phyloP scores from a whole-genome alignment of 169 alveolate species.

The Theileria annulata region DNA sequence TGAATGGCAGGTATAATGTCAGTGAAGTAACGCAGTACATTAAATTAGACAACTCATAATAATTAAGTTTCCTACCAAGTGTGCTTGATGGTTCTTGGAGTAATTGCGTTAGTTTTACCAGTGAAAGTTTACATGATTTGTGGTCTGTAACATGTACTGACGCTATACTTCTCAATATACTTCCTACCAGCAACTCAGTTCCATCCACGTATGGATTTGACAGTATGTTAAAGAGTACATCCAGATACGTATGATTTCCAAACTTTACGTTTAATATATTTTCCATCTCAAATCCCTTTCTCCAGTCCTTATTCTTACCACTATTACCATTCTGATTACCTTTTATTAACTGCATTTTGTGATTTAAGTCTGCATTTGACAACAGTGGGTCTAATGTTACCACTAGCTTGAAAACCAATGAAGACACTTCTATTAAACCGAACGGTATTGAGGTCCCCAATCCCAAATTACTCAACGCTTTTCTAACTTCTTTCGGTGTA shows the following conservation, averaged over 20 bases:
- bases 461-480: slow-evolving; percentile 54
- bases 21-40: slow-evolving; percentile 21
- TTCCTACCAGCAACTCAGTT: slow-evolving; percentile 34
- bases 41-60: slow-evolving; percentile 25
- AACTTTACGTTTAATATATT: neutral
- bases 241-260: slow-evolving; percentile 22
- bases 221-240: slow-evolving; percentile 48
- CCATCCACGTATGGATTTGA: slow-evolving; percentile 44
- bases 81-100: slow-evolving; percentile 17
- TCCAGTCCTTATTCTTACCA: slow-evolving; percentile 13
- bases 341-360: neutral
- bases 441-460: slow-evolving; percentile 56
- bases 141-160: slow-evolving; percentile 36
- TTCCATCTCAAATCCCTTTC: slow-evolving; percentile 13
- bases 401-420: slow-evolving; percentile 38
- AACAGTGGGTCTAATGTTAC: slow-evolving; percentile 35
- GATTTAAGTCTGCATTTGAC: neutral
- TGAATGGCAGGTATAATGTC: slow-evolving; percentile 35
- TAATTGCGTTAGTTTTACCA: slow-evolving; percentile 23
- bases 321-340: neutral
- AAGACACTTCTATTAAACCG: slow-evolving; percentile 46
- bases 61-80: slow-evolving; percentile 14
- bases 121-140: slow-evolving; percentile 26
- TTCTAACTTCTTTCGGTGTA: slow-evolving; percentile 42
- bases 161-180: slow-evolving; percentile 34